phyloP scores from a whole-genome alignment of 2,329 filamentous ascomycete species.

The Lithohypha guttulata region DNA sequence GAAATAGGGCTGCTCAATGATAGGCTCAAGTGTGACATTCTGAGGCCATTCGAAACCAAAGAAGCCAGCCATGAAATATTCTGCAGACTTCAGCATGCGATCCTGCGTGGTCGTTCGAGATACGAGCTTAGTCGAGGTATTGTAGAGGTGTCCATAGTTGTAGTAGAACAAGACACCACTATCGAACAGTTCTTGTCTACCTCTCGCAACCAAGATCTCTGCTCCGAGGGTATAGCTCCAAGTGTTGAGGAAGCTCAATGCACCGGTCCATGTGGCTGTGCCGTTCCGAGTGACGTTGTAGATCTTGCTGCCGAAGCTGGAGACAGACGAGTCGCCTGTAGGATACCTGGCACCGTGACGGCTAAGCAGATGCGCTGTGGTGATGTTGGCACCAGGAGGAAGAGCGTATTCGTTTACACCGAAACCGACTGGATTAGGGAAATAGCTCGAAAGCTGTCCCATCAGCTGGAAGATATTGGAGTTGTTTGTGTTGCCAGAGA shows the following conservation, averaged over 20 bases:
- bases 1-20: conserved; percentile 52
- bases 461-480: conserved; percentile 61
- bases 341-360: conserved; percentile 67
- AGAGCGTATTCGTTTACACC: conserved; percentile 64
- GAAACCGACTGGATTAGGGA: conserved; percentile 56
- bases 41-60: conserved; percentile 65
- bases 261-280: conserved; percentile 46
- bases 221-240: conserved; percentile 61
- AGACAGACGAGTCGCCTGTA: conserved; percentile 48
- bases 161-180: conserved; percentile 62
- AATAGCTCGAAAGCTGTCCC: conserved; percentile 60
- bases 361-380: conserved; percentile 61
- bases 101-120: conserved; percentile 65
- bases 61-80: conserved; percentile 70
- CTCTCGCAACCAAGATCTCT: conserved; percentile 62
- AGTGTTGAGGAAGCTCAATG: conserved; percentile 54
- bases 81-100: conserved; percentile 65
- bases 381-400: conserved; percentile 55
- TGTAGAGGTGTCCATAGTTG: conserved; percentile 56
- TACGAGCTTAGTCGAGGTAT: conserved; percentile 61
- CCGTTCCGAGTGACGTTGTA: conserved; percentile 39
- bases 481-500: conserved; percentile 47
- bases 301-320: conserved; percentile 47
- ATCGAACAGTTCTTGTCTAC: conserved; percentile 62
- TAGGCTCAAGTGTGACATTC: conserved; percentile 61